phyloP scores from a whole-genome alignment of 2,329 filamentous ascomycete genomes.

The Pseudogymnoascus sp. region DNA sequence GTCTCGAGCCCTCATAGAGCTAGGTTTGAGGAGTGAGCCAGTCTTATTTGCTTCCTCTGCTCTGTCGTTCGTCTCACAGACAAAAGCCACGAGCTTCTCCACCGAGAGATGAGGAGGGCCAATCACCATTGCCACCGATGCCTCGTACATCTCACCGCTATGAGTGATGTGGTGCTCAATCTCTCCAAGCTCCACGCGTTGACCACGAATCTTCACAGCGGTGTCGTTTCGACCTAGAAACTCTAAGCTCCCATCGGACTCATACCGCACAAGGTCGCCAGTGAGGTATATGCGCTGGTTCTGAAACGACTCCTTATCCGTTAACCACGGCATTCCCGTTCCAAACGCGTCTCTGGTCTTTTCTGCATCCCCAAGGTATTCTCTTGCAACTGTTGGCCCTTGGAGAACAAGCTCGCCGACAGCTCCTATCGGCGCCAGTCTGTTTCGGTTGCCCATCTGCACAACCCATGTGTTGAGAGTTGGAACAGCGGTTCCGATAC shows the following conservation, averaged over 20 bases:
- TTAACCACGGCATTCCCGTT: conserved; percentile 26
- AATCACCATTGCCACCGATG: neutral
- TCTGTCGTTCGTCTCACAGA: neutral
- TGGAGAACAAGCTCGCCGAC: conserved; percentile 36
- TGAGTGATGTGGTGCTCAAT: conserved; percentile 36
- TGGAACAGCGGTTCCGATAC: neutral
- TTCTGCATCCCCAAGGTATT: conserved; percentile 35
- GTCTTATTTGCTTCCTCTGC: neutral
- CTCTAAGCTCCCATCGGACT: conserved; percentile 52
- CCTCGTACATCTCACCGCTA: neutral
- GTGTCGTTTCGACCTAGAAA: conserved; percentile 59
- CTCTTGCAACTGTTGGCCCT: conserved; percentile 33
- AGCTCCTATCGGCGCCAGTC: conserved; percentile 28
- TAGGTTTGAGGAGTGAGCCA: neutral
- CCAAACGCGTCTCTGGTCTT: conserved; percentile 34
- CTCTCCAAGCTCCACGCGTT: conserved; percentile 58
- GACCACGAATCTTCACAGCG: conserved; percentile 59
- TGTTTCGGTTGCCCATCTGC: conserved; percentile 34
- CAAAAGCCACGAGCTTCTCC: neutral
- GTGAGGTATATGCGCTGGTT: conserved; percentile 26
- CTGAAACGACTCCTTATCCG: neutral
- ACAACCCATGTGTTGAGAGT: conserved; percentile 34
- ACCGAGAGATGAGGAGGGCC: neutral
- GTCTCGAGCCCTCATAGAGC: neutral
- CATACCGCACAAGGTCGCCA: conserved; percentile 37